Evolutionary conservation across 2,329 filamentous ascomycete species (phyloP).

Genomic region (Westerdykella aurantiaca): DNA sequence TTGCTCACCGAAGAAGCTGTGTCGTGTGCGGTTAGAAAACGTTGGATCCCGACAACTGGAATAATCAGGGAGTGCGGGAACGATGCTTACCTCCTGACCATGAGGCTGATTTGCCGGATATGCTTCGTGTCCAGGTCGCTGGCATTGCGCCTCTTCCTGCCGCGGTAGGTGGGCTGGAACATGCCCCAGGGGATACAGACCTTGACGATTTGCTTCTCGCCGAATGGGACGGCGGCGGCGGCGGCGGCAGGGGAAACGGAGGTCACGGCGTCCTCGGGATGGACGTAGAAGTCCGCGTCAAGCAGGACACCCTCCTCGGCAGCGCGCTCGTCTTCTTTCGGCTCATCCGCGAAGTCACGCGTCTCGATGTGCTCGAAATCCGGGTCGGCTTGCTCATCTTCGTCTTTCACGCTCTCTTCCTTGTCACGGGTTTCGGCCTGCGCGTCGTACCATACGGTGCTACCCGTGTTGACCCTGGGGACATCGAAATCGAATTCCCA

Average conservation of each 20-base stretch:
- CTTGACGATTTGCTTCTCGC: constrained; percentile 15
- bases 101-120: constrained; percentile 65
- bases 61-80: constrained; percentile 2
- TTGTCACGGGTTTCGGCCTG: constrained; percentile 5
- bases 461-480: too few relatives aligned
- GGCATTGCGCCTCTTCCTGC: constrained; percentile 57
- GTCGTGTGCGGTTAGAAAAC: constrained; percentile 14
- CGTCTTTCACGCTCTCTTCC: constrained; percentile 49
- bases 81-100: constrained; percentile 67
- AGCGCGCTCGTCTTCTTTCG: too few relatives aligned
- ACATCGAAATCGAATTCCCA: constrained; percentile 65
- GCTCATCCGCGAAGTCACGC: too few relatives aligned
- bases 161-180: constrained; percentile 68
- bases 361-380: too few relatives aligned
- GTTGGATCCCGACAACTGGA: neutral
- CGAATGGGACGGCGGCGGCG: neutral
- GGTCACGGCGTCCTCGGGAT: neutral
- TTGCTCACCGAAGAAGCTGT: constrained; percentile 71
- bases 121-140: constrained; percentile 53
- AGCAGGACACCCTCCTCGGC: too few relatives aligned
- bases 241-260: neutral
- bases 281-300: neutral
- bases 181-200: constrained; percentile 59
- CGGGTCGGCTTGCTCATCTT: constrained; percentile 52
- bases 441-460: constrained; percentile 16